Evolutionary conservation across 345 rosid genomes (phyloP), one percentile per base, ranked within the genome.

Genomic region (Heritiera littoralis): DNA sequence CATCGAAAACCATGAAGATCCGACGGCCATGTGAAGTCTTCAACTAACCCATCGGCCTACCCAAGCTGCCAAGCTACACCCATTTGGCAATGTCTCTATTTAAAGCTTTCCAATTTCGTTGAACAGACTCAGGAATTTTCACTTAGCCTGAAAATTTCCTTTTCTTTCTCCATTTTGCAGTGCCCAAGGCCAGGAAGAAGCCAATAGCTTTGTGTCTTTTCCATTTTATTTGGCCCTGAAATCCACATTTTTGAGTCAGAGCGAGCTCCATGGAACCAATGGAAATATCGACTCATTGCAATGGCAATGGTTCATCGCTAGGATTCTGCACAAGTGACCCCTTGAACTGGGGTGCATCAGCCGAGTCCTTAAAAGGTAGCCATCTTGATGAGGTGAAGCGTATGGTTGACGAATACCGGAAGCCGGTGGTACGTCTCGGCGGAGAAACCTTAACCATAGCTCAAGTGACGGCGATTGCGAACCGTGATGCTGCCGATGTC

Each of bases 391-490:
- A 94, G 64, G 97, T 94, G 72, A 92, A 84, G 66, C 78, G 87
- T 40, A 94, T 94, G 98, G 90, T 94, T 5, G 87, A 74, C 12
- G 93, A 93, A 4, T 90, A 80, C 80, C 85, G 93, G 80, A 89
- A 78, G 78, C 90, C 93, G 5, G 80, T 82, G 49, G 92, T 93
- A 8, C 81, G 78, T 54, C 89, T 94, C 0, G 97, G 93, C 0
- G 98, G 97, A 1, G 87, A 94, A 81, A 88, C 86, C 70, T 77
- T 94, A 56, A 94, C 97, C n/a, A 86, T 94, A 9, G 96, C 90
- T 32, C 97, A 94, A 81, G 98, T 93, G 15, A 89, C 91, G 0
- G 92, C 95, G 0, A 80, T 90, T 6, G 91, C 98, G 0, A 65
- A 77, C 49, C 45, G 64, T 9, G 85, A 68, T 23, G 74, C n/a